Evolutionary conservation across 352 stramenopile species (phyloP).

Genomic region (Globisporangium radiosum): DNA sequence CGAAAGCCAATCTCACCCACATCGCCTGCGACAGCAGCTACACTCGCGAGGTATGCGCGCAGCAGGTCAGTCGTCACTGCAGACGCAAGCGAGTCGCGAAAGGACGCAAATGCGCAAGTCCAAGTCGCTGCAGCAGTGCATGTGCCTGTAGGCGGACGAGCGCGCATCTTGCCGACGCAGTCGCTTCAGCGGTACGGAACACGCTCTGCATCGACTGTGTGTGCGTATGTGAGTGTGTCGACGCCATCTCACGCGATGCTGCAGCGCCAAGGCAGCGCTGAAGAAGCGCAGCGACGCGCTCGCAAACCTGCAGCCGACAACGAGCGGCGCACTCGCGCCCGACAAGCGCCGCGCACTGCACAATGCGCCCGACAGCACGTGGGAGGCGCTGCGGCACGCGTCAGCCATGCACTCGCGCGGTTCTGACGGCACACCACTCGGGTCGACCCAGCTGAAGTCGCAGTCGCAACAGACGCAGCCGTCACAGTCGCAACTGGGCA

Average conservation of each 20-base stretch:
- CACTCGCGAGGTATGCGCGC: neutral
- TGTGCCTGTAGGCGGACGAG: conserved; percentile 25
- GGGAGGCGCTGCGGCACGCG: conserved; percentile 15
- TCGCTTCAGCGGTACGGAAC: conserved; percentile 16
- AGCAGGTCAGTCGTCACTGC: neutral
- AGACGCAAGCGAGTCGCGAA: neutral
- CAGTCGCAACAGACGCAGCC: neutral
- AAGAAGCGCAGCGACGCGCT: conserved; percentile 25
- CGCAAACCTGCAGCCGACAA: conserved; percentile 20
- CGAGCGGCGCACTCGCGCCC: conserved; percentile 4
- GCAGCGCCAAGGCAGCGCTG: conserved; percentile 18
- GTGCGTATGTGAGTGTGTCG: no score
- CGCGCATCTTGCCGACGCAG: conserved; percentile 20
- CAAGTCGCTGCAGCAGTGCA: conserved; percentile 7
- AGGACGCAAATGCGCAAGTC: neutral
- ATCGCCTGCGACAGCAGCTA: neutral
- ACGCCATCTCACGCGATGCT: neutral
- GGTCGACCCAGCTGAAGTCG: neutral
- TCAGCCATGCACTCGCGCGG: neutral
- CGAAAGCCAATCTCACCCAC: neutral
- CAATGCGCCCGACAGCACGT: conserved; percentile 14
- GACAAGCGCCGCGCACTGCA: conserved; percentile 15
- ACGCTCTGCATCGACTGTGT: neutral
- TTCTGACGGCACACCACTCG: neutral
- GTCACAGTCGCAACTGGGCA: conserved; percentile 11